phyloP scores from a whole-genome alignment of 768 basidiomycete species.

The Rhizopogon vinicolor region DNA sequence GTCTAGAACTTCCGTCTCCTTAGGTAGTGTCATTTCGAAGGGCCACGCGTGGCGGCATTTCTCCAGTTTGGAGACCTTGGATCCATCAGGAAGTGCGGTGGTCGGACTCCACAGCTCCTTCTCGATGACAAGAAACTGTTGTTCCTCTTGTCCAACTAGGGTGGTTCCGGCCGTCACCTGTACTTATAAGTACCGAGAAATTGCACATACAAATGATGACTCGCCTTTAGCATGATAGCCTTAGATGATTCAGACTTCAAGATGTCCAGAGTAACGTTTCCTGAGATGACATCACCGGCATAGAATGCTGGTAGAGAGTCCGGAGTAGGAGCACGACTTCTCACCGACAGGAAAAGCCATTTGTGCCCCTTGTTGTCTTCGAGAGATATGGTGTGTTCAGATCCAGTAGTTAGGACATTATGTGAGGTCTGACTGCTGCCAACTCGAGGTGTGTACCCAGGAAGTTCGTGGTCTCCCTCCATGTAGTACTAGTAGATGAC shows the following conservation, averaged over 20 bases:
- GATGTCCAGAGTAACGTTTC: slow-evolving; percentile 47
- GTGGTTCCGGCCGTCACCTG: slow-evolving; percentile 47
- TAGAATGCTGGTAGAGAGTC: slow-evolving; percentile 40
- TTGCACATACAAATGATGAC: not conserved
- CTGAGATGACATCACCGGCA: slow-evolving; percentile 45
- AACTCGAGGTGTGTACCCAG: slow-evolving; percentile 11
- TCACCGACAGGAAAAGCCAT: slow-evolving; percentile 44
- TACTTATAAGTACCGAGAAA: not conserved
- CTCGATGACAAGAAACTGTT: slow-evolving; percentile 39
- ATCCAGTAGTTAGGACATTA: not conserved
- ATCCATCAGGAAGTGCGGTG: slow-evolving; percentile 17
- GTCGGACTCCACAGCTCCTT: slow-evolving; percentile 38
- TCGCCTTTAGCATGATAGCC: slow-evolving; percentile 36
- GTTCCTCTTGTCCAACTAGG: slow-evolving; percentile 52
- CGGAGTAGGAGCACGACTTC: slow-evolving; percentile 35
- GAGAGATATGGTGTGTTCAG: slow-evolving; percentile 37
- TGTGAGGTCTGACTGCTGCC: not conserved
- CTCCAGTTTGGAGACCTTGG: slow-evolving; percentile 30
- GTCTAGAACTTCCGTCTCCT: slow-evolving; percentile 34
- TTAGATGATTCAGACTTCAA: slow-evolving; percentile 46
- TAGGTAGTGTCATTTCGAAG: slow-evolving; percentile 43
- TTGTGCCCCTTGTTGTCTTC: slow-evolving; percentile 35
- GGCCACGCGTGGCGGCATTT: slow-evolving; percentile 45
- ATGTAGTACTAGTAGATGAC: no score
- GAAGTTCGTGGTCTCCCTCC: slow-evolving; percentile 11